Percentiles rank a stretch among this genome's conserved stretches.
Conservation (phyloP, 768 basidiomycete species). For the Guyanaporus albipodus region DNA sequence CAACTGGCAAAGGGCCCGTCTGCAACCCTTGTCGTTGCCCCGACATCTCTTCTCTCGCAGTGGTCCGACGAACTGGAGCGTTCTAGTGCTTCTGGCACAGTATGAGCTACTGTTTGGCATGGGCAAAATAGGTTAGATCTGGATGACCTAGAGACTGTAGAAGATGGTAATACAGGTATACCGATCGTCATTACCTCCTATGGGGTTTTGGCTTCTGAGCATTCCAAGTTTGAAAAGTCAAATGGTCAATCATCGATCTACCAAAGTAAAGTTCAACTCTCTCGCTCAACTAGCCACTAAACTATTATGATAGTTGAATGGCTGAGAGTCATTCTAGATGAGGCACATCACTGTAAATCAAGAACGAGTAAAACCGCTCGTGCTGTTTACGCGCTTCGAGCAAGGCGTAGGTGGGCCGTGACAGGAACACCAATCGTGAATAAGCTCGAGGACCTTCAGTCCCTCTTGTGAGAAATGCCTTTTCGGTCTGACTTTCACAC, state of each 20-base stretch:
- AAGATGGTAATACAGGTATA: slow-evolving; percentile 48
- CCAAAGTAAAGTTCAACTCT: slow-evolving; percentile 49
- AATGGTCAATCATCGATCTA: slow-evolving; percentile 55
- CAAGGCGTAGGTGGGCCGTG: slow-evolving; percentile 83
- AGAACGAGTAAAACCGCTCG: slow-evolving; percentile 83
- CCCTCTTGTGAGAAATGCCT: slow-evolving; percentile 60
- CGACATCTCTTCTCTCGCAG: slow-evolving; percentile 85
- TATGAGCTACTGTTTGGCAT: slow-evolving; percentile 78
- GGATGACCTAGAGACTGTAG: slow-evolving; percentile 53
- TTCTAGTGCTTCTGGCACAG: slow-evolving; percentile 66
- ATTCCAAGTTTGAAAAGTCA: slow-evolving; percentile 63
- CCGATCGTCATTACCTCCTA: slow-evolving; percentile 91
- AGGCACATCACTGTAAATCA: slow-evolving; percentile 94
- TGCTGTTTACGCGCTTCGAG: slow-evolving; percentile 80
- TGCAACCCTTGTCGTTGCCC: slow-evolving; percentile 88
- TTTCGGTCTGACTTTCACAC: slow-evolving; percentile 38
- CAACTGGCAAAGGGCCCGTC: slow-evolving; percentile 34
- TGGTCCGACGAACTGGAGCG: slow-evolving; percentile 91
- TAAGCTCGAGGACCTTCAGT: slow-evolving; percentile 86
- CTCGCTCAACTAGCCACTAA: slow-evolving; percentile 5
- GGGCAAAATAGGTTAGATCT: slow-evolving; percentile 81
- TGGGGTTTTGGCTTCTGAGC: slow-evolving; percentile 87
- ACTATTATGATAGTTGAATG: slow-evolving; percentile 54
- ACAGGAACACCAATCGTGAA: slow-evolving; percentile 97
- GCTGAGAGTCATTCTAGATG: slow-evolving; percentile 83